These are phyloP conservation scores for Pascua guehoae DNA, from an alignment of 1,284 basidiomycete genomes.

Conservation along the genomic window DNA sequence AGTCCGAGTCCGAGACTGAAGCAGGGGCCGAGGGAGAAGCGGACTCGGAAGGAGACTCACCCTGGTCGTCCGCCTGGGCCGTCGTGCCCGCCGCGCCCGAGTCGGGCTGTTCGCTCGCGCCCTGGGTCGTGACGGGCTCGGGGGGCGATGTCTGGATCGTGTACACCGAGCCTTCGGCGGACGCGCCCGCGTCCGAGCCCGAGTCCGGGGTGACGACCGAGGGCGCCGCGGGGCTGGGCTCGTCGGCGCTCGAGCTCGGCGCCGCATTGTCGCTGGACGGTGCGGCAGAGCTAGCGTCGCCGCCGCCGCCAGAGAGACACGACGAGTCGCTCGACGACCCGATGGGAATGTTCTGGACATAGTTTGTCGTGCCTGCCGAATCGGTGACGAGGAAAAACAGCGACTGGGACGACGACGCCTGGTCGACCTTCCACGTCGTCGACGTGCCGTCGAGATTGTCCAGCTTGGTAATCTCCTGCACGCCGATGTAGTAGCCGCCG, in stretches of 20 bases:
- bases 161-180: background rate
- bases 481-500: constrained; percentile 42
- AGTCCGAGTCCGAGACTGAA: no score
- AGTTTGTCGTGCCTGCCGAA: constrained; percentile 31
- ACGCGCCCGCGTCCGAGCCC: background rate
- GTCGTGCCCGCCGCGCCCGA: no score
- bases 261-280: background rate
- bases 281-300: no score
- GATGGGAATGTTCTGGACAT: constrained; percentile 44
- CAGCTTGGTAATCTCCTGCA: constrained; percentile 21
- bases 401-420: constrained; percentile 23
- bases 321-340: constrained; percentile 23
- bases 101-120: no score
- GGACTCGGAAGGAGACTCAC: no score
- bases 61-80: no score
- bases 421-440: constrained; percentile 35
- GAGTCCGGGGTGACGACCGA: background rate
- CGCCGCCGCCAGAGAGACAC: constrained; percentile 20
- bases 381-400: constrained; percentile 46
- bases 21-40: background rate
- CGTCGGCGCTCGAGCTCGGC: background rate
- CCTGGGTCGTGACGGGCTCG: no score
- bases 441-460: constrained; percentile 13
- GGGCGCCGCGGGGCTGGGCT: background rate
- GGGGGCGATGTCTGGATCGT: background rate